Evolutionary conservation across 192 early-diverging fungal genomes (phyloP).

Genomic region (Neocallimastix lanati): DNA sequence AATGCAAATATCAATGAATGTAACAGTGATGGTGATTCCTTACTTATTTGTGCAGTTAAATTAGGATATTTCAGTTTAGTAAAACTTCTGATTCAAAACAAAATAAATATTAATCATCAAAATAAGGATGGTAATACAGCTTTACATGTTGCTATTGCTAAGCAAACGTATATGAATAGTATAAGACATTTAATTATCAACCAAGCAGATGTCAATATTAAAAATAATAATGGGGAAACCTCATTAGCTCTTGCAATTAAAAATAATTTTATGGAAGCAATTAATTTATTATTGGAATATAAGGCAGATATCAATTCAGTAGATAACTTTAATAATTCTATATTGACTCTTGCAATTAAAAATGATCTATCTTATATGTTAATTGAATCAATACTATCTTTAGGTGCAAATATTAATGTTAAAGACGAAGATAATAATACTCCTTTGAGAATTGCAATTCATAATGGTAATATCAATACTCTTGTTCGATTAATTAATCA

Average conservation of each 20-base stretch:
- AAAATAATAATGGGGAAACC: neutral
- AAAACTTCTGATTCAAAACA: neutral
- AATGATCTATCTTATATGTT: neutral
- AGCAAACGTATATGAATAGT: neutral
- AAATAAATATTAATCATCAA: neutral
- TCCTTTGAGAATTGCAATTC: neutral
- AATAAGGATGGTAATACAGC: neutral
- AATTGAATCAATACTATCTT: neutral
- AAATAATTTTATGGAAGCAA: neutral
- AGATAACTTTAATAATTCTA: neutral
- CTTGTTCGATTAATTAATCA: neutral
- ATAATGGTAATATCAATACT: neutral
- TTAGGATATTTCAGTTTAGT: neutral
- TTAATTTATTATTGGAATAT: neutral
- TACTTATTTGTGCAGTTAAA: neutral
- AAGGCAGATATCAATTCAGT: neutral
- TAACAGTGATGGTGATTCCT: neutral
- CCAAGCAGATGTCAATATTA: neutral
- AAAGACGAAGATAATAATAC: neutral
- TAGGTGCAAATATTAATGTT: neutral
- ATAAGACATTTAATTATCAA: neutral
- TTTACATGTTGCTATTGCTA: neutral
- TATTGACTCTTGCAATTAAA: neutral
- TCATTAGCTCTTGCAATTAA: neutral
- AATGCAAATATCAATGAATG: neutral